These are phyloP conservation scores for Fusarium subtropicale DNA, from an alignment of 2,329 filamentous ascomycete species.

Conservation along the genomic window DNA sequence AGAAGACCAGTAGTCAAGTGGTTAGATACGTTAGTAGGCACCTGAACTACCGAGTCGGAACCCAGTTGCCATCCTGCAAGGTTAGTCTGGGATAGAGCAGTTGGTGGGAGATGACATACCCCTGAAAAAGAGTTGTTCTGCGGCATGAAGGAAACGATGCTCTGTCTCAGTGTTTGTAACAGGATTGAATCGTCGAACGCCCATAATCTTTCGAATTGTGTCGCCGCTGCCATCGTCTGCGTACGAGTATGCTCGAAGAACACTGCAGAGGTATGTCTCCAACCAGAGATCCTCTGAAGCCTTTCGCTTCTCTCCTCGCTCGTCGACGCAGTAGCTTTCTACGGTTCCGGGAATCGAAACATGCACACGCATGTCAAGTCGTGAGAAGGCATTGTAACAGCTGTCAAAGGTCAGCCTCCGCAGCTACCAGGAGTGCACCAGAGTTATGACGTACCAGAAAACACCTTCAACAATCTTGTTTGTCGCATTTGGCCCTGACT, in stretches of 20 bases:
- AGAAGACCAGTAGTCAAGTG: slow-evolving; percentile 93
- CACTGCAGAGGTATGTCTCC: slow-evolving; percentile 96
- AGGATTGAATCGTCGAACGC: slow-evolving; percentile 96
- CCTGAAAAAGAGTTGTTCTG: slow-evolving; percentile 94
- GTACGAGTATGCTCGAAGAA: slow-evolving; percentile 94
- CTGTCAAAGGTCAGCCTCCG: slow-evolving; percentile 47
- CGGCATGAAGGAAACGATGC: slow-evolving; percentile 93
- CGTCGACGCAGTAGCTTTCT: slow-evolving; percentile 97
- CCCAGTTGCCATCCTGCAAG: slow-evolving; percentile 87
- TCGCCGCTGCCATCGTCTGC: slow-evolving; percentile 95
- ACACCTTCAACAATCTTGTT: slow-evolving; percentile 93
- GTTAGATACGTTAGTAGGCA: slow-evolving; percentile 96
- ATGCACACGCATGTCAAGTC: slow-evolving; percentile 97
- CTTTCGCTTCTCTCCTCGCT: slow-evolving; percentile 93
- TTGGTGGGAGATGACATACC: slow-evolving; percentile 63
- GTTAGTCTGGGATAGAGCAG: slow-evolving; percentile 29
- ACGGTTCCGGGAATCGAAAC: slow-evolving; percentile 97
- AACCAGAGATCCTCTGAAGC: slow-evolving; percentile 96
- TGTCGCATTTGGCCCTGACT: slow-evolving; percentile 75
- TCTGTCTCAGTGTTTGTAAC: slow-evolving; percentile 98
- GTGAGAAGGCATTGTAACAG: slow-evolving; percentile 99
- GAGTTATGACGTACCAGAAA: slow-evolving; percentile 76
- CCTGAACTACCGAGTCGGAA: slow-evolving; percentile 96
- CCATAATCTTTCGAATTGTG: slow-evolving; percentile 95
- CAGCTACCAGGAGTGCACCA: slow-evolving; percentile 34